Evolutionary conservation across 768 basidiomycete species (phyloP), one percentile per base, ranked within the genome.

Genomic region (Tricholomella constricta): DNA sequence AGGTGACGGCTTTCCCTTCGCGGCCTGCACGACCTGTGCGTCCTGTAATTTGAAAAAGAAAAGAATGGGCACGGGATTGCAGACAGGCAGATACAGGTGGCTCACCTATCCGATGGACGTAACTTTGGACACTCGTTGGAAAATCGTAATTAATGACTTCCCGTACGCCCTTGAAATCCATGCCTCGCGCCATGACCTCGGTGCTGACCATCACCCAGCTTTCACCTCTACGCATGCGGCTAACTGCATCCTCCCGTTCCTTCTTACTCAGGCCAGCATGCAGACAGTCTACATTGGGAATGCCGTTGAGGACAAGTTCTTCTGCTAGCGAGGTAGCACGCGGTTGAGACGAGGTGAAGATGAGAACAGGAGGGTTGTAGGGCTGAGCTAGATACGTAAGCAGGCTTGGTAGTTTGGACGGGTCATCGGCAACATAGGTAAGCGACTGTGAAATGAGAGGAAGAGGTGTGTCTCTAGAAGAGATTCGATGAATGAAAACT

Each of bases 131-230:
- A 49, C 85, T 95, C 34, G 89, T 94, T 2, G 97, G 97, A 71
- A 98, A 98, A 71, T 98, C 96, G 63, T 91, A 95, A 69, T 98
- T 99, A 65, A 98, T 88, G 9, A 99, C 94, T 64, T 98, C 91
- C 53, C 86, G 78, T 46, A 96, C 84, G 9, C 95, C 94, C 68
- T 88, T 90, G 76, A 99, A 98, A 66, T 98, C 97, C 88, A 99
- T 94, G 3, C 97, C 97, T 60, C 97, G 82, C 20, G 93, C 94
- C 91, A 98, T 91, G 45, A 98, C 91, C 68, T 99, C 97, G 20
- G 97, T 99, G 59, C 88, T 91, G 41, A 99, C 82, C 82, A 98
- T 83, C 29, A 95, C 84, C 97, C 97, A 98, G 55, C 91, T 89
- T 65, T 91, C 83, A 0, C 95, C 97, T 61, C 78, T 79, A 23